phyloP scores from a whole-genome alignment of 441 rosid genomes.

The Raphanus hybrid region DNA sequence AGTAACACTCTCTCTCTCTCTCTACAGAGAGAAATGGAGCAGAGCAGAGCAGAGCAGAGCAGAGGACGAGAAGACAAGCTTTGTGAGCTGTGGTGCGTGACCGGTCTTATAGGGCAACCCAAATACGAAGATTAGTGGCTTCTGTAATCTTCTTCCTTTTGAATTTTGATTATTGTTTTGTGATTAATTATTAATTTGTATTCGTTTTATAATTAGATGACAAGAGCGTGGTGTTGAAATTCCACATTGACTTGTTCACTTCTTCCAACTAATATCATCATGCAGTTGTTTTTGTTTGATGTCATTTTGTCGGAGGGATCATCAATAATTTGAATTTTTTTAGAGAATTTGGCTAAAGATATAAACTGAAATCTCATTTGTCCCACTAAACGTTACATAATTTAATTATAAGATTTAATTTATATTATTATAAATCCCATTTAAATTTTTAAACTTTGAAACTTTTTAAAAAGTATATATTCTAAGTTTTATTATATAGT shows the following conservation, averaged over 20 bases:
- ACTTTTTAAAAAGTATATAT: no score
- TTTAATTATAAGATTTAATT: background rate
- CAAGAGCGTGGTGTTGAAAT: slow-evolving; percentile 30
- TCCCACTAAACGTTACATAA: background rate
- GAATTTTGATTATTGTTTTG: background rate
- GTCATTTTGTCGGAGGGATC: slow-evolving; percentile 37
- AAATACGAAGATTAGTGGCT: slow-evolving; percentile 30
- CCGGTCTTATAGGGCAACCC: slow-evolving; percentile 37
- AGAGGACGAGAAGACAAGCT: slow-evolving; percentile 37
- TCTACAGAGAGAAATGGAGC: slow-evolving; percentile 5
- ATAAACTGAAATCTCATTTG: background rate
- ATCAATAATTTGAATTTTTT: background rate
- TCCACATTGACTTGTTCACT: slow-evolving; percentile 33
- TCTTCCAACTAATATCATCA: slow-evolving; percentile 24
- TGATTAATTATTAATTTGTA: background rate
- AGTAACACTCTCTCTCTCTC: slow-evolving; percentile 15
- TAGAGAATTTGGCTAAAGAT: background rate
- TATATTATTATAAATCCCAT: no score
- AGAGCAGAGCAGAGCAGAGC: background rate
- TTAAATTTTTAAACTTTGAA: no score
- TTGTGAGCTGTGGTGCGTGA: slow-evolving; percentile 37
- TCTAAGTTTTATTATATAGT: no score
- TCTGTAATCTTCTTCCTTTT: slow-evolving; percentile 32
- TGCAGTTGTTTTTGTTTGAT: slow-evolving; percentile 36
- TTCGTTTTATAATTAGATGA: slow-evolving; percentile 10